Evolutionary conservation across 2,329 filamentous ascomycete species (phyloP), one percentile per base, ranked within the genome.

Genomic region (Phoma sp.): DNA sequence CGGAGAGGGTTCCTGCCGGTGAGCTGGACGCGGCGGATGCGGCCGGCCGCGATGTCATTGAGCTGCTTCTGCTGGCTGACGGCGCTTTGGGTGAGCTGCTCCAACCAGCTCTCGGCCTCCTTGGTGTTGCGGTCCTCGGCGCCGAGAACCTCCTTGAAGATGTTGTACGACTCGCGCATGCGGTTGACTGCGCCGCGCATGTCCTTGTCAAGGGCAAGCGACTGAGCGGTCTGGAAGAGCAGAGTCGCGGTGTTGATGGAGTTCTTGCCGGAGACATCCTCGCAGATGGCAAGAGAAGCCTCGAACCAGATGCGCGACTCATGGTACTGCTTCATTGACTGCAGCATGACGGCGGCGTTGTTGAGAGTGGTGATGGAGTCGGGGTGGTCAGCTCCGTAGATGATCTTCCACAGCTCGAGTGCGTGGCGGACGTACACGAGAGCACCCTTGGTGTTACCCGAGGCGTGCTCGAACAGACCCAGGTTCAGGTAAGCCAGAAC

Each of bases 361-460:
- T 98, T 99, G 77, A 98, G 89, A 14, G 95, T 98, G 7, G 96
- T 99, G 77, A 99, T 97, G 7, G 92, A 96, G 78, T 99, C 95
- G 3, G 95, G 95, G 77, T 99, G 95, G 67, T 92, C 90, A 25
- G 89, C 81, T 26, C 95, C 95, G 73, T 97, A 99, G 67, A 98
- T 93, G 67, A 98, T 85, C 81, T 96, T 97, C 93, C 93, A 98
- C 59, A 99, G 82, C 72, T 95, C 88, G 63, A 99, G 84, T 6
- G 95, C 95, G 74, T 99, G 95, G 74, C 91, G 91, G 61, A 96
- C 89, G 73, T 96, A 97, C 11, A 85, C 83, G 49, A 99, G 81
- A n/a, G 93, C 95, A 54, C 86, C 84, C 77, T 88, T 90, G 71
- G 93, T 97, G 74, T 97, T 93, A 61, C 93, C 93, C 42, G 87